These are phyloP conservation scores for Cladophialophora psammophila DNA, from an alignment of 2,329 filamentous ascomycete genomes.

Conservation along the genomic window DNA sequence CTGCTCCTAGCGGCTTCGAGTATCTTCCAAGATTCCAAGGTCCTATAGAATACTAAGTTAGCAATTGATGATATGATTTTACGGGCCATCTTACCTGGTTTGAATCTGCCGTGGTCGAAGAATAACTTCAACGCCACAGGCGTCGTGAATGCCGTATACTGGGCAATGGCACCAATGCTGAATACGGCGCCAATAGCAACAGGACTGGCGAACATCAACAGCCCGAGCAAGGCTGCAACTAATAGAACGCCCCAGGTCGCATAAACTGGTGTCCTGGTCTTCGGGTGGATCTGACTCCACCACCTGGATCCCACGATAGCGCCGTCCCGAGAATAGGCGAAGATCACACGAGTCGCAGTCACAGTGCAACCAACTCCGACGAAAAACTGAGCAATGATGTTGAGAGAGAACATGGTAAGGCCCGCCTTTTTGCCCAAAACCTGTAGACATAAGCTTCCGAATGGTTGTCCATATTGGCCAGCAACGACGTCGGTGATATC, in stretches of 20 bases:
- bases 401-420: conserved; percentile 45
- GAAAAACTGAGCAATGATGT: conserved; percentile 45
- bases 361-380: conserved; percentile 45
- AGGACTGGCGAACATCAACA: conserved; percentile 44
- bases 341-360: conserved; percentile 43
- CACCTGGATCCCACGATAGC: conserved; percentile 42
- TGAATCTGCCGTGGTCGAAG: conserved; percentile 42
- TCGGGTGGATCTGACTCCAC: conserved; percentile 42
- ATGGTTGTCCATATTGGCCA: conserved; percentile 44
- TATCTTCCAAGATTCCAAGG: conserved; percentile 46
- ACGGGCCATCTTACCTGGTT: conserved; percentile 36
- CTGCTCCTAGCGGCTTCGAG: conserved; percentile 42
- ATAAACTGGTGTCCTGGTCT: conserved; percentile 44
- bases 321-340: conserved; percentile 45
- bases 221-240: conserved; percentile 41
- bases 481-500: conserved; percentile 44
- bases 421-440: conserved; percentile 43
- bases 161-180: conserved; percentile 43
- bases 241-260: conserved; percentile 44
- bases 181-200: conserved; percentile 46
- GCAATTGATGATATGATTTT: background rate
- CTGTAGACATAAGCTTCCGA: conserved; percentile 45
- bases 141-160: conserved; percentile 43
- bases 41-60: conserved; percentile 27
- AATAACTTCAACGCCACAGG: conserved; percentile 44